Conservation (phyloP, 768 basidiomycete species). For the Phlebiopsis gigantea region DNA sequence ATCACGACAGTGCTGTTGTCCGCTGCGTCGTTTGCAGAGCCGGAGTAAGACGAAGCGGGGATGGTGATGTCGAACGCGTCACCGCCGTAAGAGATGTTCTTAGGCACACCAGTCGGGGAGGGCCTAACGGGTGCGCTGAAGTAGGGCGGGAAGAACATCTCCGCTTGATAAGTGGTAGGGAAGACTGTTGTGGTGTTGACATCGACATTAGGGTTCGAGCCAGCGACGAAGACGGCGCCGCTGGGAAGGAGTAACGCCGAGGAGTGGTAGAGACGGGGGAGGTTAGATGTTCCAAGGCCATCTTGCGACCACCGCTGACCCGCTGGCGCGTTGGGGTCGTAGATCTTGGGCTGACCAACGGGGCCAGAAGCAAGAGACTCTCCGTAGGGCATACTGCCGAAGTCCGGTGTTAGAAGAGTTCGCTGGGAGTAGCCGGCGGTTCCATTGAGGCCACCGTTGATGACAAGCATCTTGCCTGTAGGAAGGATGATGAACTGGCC, state of each 20-base stretch:
- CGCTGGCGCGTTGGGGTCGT: slow-evolving; percentile 66
- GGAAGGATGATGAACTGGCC: slow-evolving; percentile 86
- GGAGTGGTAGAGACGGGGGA: slow-evolving; percentile 89
- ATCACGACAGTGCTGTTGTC: slow-evolving; percentile 72
- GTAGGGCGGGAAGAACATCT: slow-evolving; percentile 90
- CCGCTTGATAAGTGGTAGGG: slow-evolving; percentile 77
- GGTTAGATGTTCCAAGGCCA: slow-evolving; percentile 55
- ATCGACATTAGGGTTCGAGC: slow-evolving; percentile 91
- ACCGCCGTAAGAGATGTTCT: slow-evolving; percentile 78
- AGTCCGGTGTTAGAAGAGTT: slow-evolving; percentile 30
- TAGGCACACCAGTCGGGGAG: slow-evolving; percentile 61
- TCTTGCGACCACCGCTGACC: slow-evolving; percentile 73
- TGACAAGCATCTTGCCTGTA: slow-evolving; percentile 64
- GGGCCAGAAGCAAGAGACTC: slow-evolving; percentile 79
- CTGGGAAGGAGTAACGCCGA: slow-evolving; percentile 83
- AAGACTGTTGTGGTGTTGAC: slow-evolving; percentile 54
- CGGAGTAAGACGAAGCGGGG: slow-evolving; percentile 58
- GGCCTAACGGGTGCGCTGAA: slow-evolving; percentile 63
- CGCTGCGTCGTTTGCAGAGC: slow-evolving; percentile 63
- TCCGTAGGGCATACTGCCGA: slow-evolving; percentile 55
- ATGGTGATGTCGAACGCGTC: slow-evolving; percentile 70
- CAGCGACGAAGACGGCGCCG: slow-evolving; percentile 81
- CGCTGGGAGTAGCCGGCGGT: slow-evolving; percentile 79
- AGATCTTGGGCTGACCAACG: slow-evolving; percentile 70
- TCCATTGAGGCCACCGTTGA: slow-evolving; percentile 82